A percentile compares a stretch with the other conserved stretches of the same genome.
Conservation (phyloP, 78 protist genomes). For the Dictyostelium intermedium region DNA sequence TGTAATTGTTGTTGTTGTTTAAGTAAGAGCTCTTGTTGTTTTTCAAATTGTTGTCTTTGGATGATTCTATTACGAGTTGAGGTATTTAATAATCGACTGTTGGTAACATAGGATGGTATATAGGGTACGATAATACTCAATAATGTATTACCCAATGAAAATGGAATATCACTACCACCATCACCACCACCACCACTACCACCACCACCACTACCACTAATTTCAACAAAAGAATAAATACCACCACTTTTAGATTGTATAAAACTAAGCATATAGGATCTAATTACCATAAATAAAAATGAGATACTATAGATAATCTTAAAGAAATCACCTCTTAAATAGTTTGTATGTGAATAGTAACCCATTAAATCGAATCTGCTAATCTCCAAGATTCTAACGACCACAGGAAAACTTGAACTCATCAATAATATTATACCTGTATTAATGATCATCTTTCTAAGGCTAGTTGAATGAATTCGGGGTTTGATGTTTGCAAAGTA, state of each 20-base stretch:
- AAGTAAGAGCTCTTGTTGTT: background rate
- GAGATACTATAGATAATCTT: background rate
- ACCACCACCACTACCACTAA: background rate
- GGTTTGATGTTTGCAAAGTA: constrained; percentile 36
- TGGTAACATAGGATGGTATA: background rate
- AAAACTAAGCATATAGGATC: background rate
- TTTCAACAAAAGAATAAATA: background rate
- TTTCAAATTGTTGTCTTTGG: background rate
- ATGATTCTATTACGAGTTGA: background rate
- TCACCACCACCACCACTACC: background rate
- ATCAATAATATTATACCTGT: constrained; percentile 53
- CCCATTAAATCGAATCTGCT: constrained; percentile 78
- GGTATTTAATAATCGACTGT: background rate
- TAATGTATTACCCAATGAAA: background rate
- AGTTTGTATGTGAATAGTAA: constrained; percentile 51
- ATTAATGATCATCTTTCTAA: constrained; percentile 62
- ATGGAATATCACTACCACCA: background rate
- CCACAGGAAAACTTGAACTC: constrained; percentile 75
- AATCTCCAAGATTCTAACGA: constrained; percentile 55
- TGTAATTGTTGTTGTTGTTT: background rate
- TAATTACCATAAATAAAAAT: background rate
- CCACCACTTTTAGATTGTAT: background rate
- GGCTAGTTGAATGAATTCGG: constrained; percentile 14
- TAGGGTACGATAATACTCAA: background rate
- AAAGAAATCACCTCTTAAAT: constrained; percentile 21